A percentile compares a stretch with the other conserved stretches of the same genome.
Evolutionary conservation across 345 rosid species (phyloP).

Genomic region (Linum usitatissimum): DNA sequence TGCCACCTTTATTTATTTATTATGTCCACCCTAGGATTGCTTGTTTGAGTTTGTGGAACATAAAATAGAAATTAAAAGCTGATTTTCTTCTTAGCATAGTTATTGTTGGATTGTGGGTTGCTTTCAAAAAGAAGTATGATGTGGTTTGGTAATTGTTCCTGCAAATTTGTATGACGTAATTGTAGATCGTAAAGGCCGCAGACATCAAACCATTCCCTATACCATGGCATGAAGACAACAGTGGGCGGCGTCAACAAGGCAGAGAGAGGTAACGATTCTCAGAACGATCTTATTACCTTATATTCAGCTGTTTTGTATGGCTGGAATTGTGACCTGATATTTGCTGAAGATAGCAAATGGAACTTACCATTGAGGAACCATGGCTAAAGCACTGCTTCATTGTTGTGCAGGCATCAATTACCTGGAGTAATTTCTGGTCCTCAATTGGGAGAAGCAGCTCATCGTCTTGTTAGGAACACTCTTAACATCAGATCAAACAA

Average conservation of each 20-base stretch:
- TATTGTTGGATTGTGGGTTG: neutral
- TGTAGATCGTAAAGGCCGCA: conserved; percentile 56
- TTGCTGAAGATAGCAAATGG: no score
- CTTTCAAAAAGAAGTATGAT: neutral
- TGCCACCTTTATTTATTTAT: neutral
- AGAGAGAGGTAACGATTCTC: conserved; percentile 59
- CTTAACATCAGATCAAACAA: conserved; percentile 60
- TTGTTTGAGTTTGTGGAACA: neutral
- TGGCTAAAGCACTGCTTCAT: neutral
- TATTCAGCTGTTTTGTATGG: no score
- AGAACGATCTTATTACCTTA: neutral
- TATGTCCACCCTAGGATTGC: neutral
- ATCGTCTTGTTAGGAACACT: conserved; percentile 86
- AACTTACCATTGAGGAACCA: neutral
- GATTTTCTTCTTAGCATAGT: neutral
- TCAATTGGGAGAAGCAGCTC: conserved; percentile 83
- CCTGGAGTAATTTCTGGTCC: conserved; percentile 76
- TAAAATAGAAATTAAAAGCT: neutral
- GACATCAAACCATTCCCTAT: conserved; percentile 78
- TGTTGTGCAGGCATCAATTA: conserved; percentile 54
- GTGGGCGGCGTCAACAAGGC: conserved; percentile 58
- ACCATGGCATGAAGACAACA: conserved; percentile 88
- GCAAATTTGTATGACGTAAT: neutral
- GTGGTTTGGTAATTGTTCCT: neutral
- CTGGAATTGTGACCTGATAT: no score